A percentile compares a stretch with the other conserved stretches of the same genome.
phyloP scores from a whole-genome alignment of 2,329 filamentous ascomycete species.

The Colletotrichum lupini region DNA sequence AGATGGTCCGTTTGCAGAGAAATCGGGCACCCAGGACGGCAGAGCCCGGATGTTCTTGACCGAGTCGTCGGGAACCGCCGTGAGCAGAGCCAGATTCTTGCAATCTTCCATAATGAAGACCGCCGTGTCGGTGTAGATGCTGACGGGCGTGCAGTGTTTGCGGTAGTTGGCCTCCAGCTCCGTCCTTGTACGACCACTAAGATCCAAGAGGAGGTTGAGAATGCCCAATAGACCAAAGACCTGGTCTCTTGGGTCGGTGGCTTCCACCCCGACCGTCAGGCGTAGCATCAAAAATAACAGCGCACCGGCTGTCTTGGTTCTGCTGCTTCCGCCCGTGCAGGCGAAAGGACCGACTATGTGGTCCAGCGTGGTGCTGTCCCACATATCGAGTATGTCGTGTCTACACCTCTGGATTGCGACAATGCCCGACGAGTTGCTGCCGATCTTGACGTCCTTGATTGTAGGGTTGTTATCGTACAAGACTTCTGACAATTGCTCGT shows the following conservation, averaged over 20 bases:
- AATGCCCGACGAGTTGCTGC: conserved; percentile 20
- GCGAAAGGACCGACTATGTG: conserved; percentile 8
- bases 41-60: conserved; percentile 20
- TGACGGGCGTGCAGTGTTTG: conserved; percentile 4
- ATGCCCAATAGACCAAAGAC: conserved; percentile 36
- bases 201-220: conserved; percentile 24
- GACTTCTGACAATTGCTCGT: conserved; percentile 22
- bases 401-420: conserved; percentile 27
- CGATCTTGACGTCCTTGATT: conserved; percentile 8
- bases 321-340: background rate
- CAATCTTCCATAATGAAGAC: conserved; percentile 28
- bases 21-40: conserved; percentile 39
- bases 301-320: conserved; percentile 12
- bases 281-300: conserved; percentile 32
- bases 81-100: conserved; percentile 33
- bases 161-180: conserved; percentile 18
- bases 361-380: conserved; percentile 19
- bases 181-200: conserved; percentile 5
- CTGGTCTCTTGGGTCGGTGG: conserved; percentile 35
- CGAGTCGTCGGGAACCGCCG: conserved; percentile 38
- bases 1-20: conserved; percentile 30
- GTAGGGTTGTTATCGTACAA: conserved; percentile 20
- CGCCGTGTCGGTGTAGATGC: conserved; percentile 15
- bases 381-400: background rate
- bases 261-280: conserved; percentile 32